Evolutionary conservation across 129 eudicot genomes (phyloP).

Genomic region (Flaveria bidentis): DNA sequence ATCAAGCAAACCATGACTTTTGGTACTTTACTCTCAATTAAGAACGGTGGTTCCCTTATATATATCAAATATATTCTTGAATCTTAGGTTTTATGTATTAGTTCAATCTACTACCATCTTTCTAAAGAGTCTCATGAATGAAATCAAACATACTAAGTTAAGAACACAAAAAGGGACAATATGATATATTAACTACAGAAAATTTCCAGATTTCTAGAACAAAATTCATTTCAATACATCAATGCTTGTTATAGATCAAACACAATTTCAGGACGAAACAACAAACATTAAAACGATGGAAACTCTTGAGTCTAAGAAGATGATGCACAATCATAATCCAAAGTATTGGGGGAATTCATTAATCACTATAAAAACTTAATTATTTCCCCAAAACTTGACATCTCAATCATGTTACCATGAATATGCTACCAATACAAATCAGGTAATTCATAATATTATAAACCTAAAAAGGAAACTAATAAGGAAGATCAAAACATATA

Average conservation of each 20-base stretch:
- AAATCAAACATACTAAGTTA: constrained; percentile 6
- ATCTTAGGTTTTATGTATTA: background rate
- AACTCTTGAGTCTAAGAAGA: constrained; percentile 1
- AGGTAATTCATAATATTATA: background rate
- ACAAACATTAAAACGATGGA: background rate
- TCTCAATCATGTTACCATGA: background rate
- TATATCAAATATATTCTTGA: background rate
- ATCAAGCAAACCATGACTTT: background rate
- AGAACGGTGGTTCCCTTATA: background rate
- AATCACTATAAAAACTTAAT: background rate
- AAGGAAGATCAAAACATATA: constrained; percentile 11
- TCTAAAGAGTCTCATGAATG: background rate
- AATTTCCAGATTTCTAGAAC: background rate
- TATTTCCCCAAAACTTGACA: constrained; percentile 21
- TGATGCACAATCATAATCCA: background rate
- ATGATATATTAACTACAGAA: background rate
- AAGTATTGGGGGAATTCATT: background rate
- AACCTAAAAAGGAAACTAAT: constrained; percentile 14
- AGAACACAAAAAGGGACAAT: background rate
- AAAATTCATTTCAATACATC: background rate
- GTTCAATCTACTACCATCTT: background rate
- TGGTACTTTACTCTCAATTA: background rate
- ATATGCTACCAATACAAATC: background rate
- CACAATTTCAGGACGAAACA: constrained; percentile 7
- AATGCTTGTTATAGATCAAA: constrained; percentile 13